Evolutionary conservation across 805 yeast genomes (phyloP).

Genomic region (Hanseniaspora valbyensis): DNA sequence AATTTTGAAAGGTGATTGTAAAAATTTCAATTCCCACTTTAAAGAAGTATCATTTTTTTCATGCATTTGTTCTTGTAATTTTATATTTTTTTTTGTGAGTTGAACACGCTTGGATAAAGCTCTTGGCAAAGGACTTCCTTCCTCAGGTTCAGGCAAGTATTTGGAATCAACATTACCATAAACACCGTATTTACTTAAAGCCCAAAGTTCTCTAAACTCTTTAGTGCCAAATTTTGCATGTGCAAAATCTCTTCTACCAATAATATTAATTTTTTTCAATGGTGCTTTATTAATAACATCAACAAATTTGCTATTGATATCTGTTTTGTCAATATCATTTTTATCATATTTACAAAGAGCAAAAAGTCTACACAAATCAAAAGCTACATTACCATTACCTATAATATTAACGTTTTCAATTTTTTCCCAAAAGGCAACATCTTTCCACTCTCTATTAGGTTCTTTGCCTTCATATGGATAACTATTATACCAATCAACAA

Average conservation of each 20-base stretch:
- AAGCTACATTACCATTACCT: slow-evolving; percentile 96
- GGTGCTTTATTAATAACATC: slow-evolving; percentile 39
- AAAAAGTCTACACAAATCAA: slow-evolving; percentile 70
- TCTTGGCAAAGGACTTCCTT: background rate
- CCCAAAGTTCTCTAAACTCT: slow-evolving; percentile 76
- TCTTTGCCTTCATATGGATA: slow-evolving; percentile 43
- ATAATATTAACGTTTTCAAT: slow-evolving; percentile 62
- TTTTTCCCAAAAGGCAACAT: slow-evolving; percentile 42
- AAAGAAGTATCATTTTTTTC: slow-evolving; percentile 21
- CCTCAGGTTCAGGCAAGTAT: slow-evolving; percentile 23
- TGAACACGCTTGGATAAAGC: slow-evolving; percentile 6
- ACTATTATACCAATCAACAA: slow-evolving; percentile 96
- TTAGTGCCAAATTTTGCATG: slow-evolving; percentile 87
- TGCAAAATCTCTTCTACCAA: slow-evolving; percentile 75
- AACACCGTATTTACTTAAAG: slow-evolving; percentile 43
- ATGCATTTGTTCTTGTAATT: slow-evolving; percentile 9
- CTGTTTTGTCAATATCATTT: slow-evolving; percentile 55
- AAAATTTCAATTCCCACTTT: slow-evolving; percentile 61
- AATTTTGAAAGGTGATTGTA: slow-evolving; percentile 52
- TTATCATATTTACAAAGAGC: slow-evolving; percentile 43
- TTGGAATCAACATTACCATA: slow-evolving; percentile 35
- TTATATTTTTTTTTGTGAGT: slow-evolving; percentile 12
- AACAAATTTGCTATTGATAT: slow-evolving; percentile 55
- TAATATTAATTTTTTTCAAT: slow-evolving; percentile 56
- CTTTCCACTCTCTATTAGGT: slow-evolving; percentile 23